Percentiles rank a stretch among this genome's conserved stretches.
phyloP scores from a whole-genome alignment of 1,284 basidiomycete species.

The Anthracocystis walkeri region DNA sequence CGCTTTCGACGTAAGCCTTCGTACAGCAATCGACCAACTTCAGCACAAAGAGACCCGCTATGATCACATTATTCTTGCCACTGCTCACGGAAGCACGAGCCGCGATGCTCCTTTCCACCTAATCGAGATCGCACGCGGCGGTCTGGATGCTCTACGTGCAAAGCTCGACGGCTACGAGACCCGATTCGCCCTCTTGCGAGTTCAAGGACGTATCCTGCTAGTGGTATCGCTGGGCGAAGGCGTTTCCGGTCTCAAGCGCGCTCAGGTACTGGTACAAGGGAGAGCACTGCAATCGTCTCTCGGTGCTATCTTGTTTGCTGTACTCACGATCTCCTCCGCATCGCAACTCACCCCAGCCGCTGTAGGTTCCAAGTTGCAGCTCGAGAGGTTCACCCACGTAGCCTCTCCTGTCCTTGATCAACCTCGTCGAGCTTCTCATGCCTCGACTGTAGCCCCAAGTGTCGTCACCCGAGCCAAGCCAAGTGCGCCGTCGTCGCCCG shows the following conservation, averaged over 20 bases:
- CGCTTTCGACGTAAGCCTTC: slow-evolving; percentile 16
- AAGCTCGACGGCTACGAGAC: slow-evolving; percentile 18
- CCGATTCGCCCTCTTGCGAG: slow-evolving; percentile 21
- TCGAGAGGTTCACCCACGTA: slow-evolving; percentile 21
- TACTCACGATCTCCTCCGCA: slow-evolving; percentile 11
- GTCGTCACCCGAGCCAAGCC: slow-evolving; percentile 6
- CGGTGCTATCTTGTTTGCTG: slow-evolving; percentile 15
- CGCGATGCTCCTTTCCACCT: slow-evolving; percentile 16
- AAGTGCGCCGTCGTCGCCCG: slow-evolving; percentile 22
- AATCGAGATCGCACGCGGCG: slow-evolving; percentile 18
- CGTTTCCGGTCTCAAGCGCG: slow-evolving; percentile 18
- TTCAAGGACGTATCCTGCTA: slow-evolving; percentile 22
- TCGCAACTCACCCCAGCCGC: slow-evolving; percentile 26
- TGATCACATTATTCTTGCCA: slow-evolving; percentile 29
- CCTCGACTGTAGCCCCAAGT: slow-evolving; percentile 7
- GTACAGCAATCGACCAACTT: slow-evolving; percentile 18
- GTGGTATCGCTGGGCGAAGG: slow-evolving; percentile 25
- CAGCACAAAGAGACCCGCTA: slow-evolving; percentile 10
- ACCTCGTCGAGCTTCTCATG: slow-evolving; percentile 25
- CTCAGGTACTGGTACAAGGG: slow-evolving; percentile 19
- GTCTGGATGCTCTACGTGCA: slow-evolving; percentile 21
- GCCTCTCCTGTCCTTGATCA: slow-evolving; percentile 11
- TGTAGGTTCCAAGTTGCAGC: slow-evolving; percentile 24
- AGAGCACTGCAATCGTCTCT: slow-evolving; percentile 19
- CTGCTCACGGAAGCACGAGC: slow-evolving; percentile 7